These are phyloP conservation scores for Agastache rugosa DNA, from an alignment of 257 asterid species.

Conservation along the genomic window DNA sequence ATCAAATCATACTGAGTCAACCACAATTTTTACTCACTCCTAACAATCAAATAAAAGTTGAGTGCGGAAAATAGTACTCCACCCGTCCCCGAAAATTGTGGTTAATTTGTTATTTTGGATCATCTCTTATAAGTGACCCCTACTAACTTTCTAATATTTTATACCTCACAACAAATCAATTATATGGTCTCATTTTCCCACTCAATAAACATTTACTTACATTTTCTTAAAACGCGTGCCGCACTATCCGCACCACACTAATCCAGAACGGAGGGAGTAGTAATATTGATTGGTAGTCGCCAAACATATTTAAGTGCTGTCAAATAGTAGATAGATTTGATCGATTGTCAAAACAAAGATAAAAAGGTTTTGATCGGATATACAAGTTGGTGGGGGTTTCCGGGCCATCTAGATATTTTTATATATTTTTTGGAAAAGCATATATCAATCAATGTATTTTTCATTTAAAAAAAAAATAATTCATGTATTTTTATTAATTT, in stretches of 20 bases:
- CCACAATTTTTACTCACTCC: not conserved
- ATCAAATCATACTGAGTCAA: conserved; percentile 13
- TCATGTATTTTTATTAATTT: too few relatives aligned
- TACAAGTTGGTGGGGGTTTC: not conserved
- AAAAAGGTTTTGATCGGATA: not conserved
- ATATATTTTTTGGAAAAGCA: not conserved
- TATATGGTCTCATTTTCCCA: too few relatives aligned
- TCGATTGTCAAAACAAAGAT: conserved; percentile 30
- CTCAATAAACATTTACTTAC: too few relatives aligned
- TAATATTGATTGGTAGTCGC: conserved; percentile 7
- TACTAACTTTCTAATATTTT: too few relatives aligned
- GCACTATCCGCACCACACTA: too few relatives aligned
- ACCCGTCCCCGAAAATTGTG: too few relatives aligned
- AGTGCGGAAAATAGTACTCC: conserved; percentile 14
- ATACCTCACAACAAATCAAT: too few relatives aligned
- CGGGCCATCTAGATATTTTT: not conserved
- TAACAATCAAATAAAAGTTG: not conserved
- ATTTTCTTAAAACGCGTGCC: too few relatives aligned
- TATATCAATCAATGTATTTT: not conserved
- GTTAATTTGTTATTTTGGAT: too few relatives aligned
- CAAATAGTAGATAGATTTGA: not conserved
- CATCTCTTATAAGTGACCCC: too few relatives aligned
- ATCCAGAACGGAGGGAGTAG: too few relatives aligned
- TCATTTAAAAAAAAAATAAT: too few relatives aligned
- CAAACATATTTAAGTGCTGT: conserved; percentile 10